Base-by-base conservation (phyloP, 169 alveolate genomes). In the Cryptosporidium meleagridis region DNA sequence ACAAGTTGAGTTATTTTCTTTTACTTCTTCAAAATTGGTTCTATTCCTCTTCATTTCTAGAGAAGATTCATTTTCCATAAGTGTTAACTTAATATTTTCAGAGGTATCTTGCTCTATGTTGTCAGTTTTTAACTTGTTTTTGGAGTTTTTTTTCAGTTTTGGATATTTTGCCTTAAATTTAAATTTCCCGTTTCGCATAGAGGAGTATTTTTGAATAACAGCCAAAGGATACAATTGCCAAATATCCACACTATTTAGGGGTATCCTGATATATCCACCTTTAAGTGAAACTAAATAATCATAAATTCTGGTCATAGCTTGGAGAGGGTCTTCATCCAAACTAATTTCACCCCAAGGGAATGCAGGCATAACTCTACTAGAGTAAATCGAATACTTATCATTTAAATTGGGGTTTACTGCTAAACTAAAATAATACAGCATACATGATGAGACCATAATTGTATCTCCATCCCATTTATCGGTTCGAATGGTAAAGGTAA, bases 381-480 rank as follows among this genome's bases (percentile, higher is more conserved):
- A 62, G 26, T 80, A 62, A 44, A 65, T 31, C 0, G 75, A 62
- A 48, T 80, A 59, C 31, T 37, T 80, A 37, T 62, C 52, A 62
- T 59, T 80, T 80, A 80, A 23, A 5, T 39, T 35, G 8, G 73
- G 75, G 29, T 59, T 80, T n/a, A 62, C 75, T 14, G 89, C 69
- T 29, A 80, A 62, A 45, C 80, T 62, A 65, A 59, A 80, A 62
- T 80, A 80, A 48, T 80, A 80, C 9, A 80, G 31, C 68, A 80
- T 45, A 35, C 89, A 59, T 3, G 89, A 80, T 23, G 89, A 51
- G 12, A 80, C 68, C 75, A 80, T 41, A 33, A 41, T 61, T 59
- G 89, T 80, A 41, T 80, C 75, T 8, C 89, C 89, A 41, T 80
- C 89, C 89, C 89, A 80, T 18, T 65, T 41, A 9, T 80, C 68